Conservation (phyloP, 2,329 filamentous ascomycete genomes). For the Huntiella abstrusa region DNA sequence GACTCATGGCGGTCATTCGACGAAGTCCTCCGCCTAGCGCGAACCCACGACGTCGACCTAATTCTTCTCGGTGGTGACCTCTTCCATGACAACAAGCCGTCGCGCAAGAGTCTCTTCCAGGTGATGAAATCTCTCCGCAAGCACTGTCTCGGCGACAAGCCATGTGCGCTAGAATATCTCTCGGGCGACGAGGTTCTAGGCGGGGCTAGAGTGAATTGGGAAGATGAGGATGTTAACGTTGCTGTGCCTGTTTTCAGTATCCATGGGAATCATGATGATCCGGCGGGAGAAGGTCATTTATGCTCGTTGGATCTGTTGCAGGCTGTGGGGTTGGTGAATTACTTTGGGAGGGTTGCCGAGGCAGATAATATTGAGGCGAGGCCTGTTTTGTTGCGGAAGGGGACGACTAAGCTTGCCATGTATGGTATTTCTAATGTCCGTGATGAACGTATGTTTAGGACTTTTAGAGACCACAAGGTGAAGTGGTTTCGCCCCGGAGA, state of each 20-base stretch:
- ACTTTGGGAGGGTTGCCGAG: constrained; percentile 81
- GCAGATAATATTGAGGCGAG: constrained; percentile 87
- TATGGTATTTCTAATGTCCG: constrained; percentile 93
- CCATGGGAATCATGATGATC: constrained; percentile 95
- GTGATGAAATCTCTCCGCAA: constrained; percentile 87
- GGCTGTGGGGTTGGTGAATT: constrained; percentile 81
- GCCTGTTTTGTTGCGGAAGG: constrained; percentile 84
- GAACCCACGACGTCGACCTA: constrained; percentile 86
- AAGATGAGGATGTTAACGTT: constrained; percentile 91
- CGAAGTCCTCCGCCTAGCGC: constrained; percentile 80
- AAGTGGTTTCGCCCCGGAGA: constrained; percentile 63
- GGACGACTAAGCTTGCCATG: constrained; percentile 74
- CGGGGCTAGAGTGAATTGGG: constrained; percentile 87
- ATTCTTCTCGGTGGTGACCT: constrained; percentile 84
- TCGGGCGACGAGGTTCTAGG: constrained; percentile 82
- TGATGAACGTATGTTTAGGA: constrained; percentile 85
- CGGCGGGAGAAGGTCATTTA: constrained; percentile 83
- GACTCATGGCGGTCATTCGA: constrained; percentile 96
- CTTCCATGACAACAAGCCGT: constrained; percentile 97
- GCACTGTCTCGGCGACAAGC: constrained; percentile 89
- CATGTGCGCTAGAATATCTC: constrained; percentile 84
- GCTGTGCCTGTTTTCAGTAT: constrained; percentile 97
- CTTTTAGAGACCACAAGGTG: constrained; percentile 81
- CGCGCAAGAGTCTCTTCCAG: constrained; percentile 86
- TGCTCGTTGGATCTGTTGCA: constrained; percentile 84